A percentile compares a stretch with the other conserved stretches of the same genome.
These are phyloP conservation scores for Leucogyrophana mollusca DNA, from an alignment of 768 basidiomycete genomes.

Conservation along the genomic window DNA sequence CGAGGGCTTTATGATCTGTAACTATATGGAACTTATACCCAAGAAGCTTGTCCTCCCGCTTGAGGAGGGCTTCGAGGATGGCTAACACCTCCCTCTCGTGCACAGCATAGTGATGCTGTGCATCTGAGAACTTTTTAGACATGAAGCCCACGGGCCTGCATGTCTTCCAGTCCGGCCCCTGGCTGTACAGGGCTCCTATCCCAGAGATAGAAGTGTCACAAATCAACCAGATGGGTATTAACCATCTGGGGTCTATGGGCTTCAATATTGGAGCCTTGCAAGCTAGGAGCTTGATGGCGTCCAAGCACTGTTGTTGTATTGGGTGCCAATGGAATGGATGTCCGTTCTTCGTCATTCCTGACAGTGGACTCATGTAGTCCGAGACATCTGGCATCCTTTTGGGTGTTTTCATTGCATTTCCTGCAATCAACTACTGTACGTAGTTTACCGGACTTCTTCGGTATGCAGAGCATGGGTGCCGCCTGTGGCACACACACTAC, in stretches of 20 bases:
- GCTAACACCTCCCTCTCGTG: conserved; percentile 18
- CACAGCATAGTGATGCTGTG: conserved; percentile 29
- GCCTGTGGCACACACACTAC: background rate
- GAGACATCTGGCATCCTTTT: conserved; percentile 30
- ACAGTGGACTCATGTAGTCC: conserved; percentile 29
- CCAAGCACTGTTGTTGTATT: conserved; percentile 23
- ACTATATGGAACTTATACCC: conserved; percentile 20
- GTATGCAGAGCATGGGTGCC: conserved; percentile 7
- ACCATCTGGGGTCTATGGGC: conserved; percentile 17
- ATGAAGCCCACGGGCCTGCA: conserved; percentile 27
- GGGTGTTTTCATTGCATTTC: conserved; percentile 15
- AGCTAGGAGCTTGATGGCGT: conserved; percentile 18
- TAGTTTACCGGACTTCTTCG: conserved; percentile 2
- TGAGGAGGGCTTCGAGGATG: conserved; percentile 23
- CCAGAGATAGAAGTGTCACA: conserved; percentile 24
- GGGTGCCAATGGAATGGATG: conserved; percentile 26
- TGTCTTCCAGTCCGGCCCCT: conserved; percentile 22
- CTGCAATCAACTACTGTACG: conserved; percentile 2
- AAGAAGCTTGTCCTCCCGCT: conserved; percentile 32
- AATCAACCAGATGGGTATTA: conserved; percentile 27
- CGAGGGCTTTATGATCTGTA: conserved; percentile 27
- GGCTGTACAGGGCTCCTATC: conserved; percentile 26
- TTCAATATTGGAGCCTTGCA: conserved; percentile 13
- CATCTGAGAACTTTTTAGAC: conserved; percentile 24
- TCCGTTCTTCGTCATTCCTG: conserved; percentile 25